Percentiles rank a stretch among this genome's conserved stretches.
phyloP scores from a whole-genome alignment of 495 filamentous ascomycete genomes.

The Niebla homalea region DNA sequence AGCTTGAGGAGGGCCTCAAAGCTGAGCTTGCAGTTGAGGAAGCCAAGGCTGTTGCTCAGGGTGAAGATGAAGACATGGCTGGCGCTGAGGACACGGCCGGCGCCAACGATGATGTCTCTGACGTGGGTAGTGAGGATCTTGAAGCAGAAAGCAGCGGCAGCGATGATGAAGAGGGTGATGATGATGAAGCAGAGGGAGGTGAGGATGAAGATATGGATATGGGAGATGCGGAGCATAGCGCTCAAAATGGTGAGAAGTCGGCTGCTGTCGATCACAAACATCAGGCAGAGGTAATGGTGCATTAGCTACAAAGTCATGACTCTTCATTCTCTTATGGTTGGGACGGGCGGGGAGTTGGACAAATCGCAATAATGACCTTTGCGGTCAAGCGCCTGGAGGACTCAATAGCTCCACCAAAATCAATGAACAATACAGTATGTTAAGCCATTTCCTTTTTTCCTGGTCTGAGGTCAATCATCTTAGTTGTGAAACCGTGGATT shows the following conservation, averaged over 20 bases:
- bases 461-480: too few species aligned
- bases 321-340: too few species aligned
- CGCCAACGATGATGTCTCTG: conserved; percentile 55
- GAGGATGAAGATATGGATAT: conserved; percentile 78
- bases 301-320: conserved; percentile 19
- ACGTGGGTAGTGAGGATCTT: conserved; percentile 90
- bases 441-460: not conserved
- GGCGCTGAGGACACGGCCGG: conserved; percentile 45
- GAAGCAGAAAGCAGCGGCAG: conserved; percentile 81
- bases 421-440: not conserved
- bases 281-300: conserved; percentile 40
- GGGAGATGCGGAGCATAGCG: conserved; percentile 40
- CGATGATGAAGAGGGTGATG: conserved; percentile 75
- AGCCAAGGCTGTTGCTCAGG: conserved; percentile 22
- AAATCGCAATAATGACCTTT: too few species aligned
- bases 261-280: conserved; percentile 20
- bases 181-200: conserved; percentile 50
- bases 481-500: too few species aligned
- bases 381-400: too few species aligned
- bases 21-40: conserved; percentile 48
- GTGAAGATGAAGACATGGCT: conserved; percentile 73
- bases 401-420: not conserved
- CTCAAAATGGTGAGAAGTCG: conserved; percentile 23
- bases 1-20: conserved; percentile 38
- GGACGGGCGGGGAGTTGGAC: too few species aligned